Evolutionary conservation across 139 green algal genomes (phyloP).

Genomic region (Chlorella sorokiniana): DNA sequence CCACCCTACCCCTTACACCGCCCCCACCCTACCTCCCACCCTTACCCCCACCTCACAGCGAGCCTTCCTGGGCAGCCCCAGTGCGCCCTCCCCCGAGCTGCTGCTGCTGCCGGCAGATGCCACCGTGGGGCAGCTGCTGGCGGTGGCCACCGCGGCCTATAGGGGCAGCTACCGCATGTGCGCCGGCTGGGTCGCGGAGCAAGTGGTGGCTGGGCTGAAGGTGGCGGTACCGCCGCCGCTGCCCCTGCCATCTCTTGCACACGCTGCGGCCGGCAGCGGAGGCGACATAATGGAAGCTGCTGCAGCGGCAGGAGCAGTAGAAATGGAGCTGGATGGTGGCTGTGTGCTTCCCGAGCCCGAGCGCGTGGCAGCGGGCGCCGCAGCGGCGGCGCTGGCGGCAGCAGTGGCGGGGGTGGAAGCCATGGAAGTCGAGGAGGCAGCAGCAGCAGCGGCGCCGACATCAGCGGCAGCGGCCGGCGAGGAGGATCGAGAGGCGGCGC

Average conservation of each 20-base stretch:
- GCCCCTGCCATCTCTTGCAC: neutral
- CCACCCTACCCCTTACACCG: neutral
- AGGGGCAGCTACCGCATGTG: constrained; percentile 76
- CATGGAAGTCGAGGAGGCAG: neutral
- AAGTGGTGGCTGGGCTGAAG: constrained; percentile 33
- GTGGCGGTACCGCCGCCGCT: neutral
- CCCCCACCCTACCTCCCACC: neutral
- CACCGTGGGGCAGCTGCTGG: constrained; percentile 57
- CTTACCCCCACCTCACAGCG: neutral
- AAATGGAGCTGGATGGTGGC: constrained; percentile 10
- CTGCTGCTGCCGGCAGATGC: constrained; percentile 47
- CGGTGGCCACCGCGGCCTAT: constrained; percentile 49
- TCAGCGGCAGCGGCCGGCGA: neutral
- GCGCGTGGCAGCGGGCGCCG: neutral
- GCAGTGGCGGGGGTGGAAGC: neutral
- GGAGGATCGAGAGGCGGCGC: neutral
- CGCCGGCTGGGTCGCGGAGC: constrained; percentile 37
- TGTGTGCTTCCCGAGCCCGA: neutral
- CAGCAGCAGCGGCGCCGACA: neutral
- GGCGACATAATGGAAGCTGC: neutral
- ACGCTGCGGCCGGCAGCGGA: neutral
- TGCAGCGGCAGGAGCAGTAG: neutral
- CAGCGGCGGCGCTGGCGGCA: neutral
- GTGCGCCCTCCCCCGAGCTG: constrained; percentile 56
- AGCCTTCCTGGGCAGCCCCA: constrained; percentile 6